Percentiles rank a stretch among this genome's conserved stretches.
These are phyloP conservation scores for Ogataea angusta DNA, from an alignment of 805 yeast species.

Conservation along the genomic window DNA sequence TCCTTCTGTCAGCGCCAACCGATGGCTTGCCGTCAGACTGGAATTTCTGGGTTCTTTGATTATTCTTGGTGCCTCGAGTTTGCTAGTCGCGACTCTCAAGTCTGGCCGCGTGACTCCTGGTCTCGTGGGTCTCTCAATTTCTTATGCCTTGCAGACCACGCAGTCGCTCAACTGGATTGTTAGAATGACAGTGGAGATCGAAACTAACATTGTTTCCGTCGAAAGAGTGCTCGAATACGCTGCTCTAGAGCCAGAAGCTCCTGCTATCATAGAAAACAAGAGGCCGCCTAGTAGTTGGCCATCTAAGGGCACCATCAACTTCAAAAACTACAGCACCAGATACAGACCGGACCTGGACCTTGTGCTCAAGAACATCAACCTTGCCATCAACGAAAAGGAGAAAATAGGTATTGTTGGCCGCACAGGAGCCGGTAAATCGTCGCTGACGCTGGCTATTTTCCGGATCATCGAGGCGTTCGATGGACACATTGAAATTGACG, in stretches of 20 bases:
- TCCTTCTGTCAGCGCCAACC: conserved; percentile 87
- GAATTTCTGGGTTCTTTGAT: conserved; percentile 89
- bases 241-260: conserved; percentile 69
- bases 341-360: conserved; percentile 81
- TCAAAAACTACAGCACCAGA: conserved; percentile 74
- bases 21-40: conserved; percentile 96
- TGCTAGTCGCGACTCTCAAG: conserved; percentile 67
- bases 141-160: conserved; percentile 90
- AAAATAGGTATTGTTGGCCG: conserved; percentile 95
- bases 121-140: conserved; percentile 87
- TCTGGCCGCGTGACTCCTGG: conserved; percentile 81
- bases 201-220: conserved; percentile 87
- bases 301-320: conserved; percentile 57
- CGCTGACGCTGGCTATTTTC: conserved; percentile 79
- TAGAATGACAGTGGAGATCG: conserved; percentile 98
- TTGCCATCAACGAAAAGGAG: conserved; percentile 68
- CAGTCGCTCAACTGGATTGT: conserved; percentile 96
- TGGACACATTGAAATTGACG: conserved; percentile 66
- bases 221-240: conserved; percentile 64
- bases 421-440: conserved; percentile 95
- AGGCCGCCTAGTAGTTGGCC: conserved; percentile 78
- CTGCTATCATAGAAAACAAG: conserved; percentile 41
- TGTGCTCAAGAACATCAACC: conserved; percentile 64
- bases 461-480: conserved; percentile 75
- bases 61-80: conserved; percentile 80